phyloP scores from a whole-genome alignment of 2,329 filamentous ascomycete species.

The Xylaria multiplex region DNA sequence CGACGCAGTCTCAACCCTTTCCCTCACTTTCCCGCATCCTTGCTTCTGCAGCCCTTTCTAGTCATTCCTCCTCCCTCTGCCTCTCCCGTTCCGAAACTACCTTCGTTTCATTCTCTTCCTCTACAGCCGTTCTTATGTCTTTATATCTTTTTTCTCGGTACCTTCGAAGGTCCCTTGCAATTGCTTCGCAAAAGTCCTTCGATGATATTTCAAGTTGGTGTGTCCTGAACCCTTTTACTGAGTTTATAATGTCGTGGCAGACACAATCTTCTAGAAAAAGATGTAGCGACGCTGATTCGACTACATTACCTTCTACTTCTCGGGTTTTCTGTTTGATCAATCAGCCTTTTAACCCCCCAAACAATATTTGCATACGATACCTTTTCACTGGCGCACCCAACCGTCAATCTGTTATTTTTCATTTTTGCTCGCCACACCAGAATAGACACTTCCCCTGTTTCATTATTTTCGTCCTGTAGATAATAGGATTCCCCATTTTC shows the following conservation, averaged over 20 bases:
- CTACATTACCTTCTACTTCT: background rate
- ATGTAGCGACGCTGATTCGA: conserved; percentile 1
- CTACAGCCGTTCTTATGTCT: background rate
- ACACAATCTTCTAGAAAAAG: conserved; percentile 16
- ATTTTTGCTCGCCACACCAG: conserved; percentile 11
- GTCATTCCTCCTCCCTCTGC: conserved; percentile 1
- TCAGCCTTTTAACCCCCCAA: background rate
- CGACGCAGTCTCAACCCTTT: background rate
- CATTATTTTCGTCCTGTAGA: background rate
- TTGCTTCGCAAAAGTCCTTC: background rate
- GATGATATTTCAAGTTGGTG: conserved; percentile 13
- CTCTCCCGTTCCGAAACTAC: background rate
- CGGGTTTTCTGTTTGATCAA: conserved; percentile 5
- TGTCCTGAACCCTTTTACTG: background rate
- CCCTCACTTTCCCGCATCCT: no score
- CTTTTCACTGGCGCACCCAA: conserved; percentile 1
- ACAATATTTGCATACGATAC: background rate
- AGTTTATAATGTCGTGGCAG: background rate
- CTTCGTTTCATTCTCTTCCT: background rate
- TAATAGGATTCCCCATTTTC: conserved; percentile 2
- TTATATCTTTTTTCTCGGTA: conserved; percentile 3
- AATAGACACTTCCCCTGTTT: conserved; percentile 20
- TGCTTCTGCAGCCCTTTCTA: background rate
- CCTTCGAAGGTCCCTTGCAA: background rate
- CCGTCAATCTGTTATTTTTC: background rate